Percentiles rank a stretch among this genome's conserved stretches.
phyloP scores from a whole-genome alignment of 2,329 filamentous ascomycete species.

The Falciphora oryzae region DNA sequence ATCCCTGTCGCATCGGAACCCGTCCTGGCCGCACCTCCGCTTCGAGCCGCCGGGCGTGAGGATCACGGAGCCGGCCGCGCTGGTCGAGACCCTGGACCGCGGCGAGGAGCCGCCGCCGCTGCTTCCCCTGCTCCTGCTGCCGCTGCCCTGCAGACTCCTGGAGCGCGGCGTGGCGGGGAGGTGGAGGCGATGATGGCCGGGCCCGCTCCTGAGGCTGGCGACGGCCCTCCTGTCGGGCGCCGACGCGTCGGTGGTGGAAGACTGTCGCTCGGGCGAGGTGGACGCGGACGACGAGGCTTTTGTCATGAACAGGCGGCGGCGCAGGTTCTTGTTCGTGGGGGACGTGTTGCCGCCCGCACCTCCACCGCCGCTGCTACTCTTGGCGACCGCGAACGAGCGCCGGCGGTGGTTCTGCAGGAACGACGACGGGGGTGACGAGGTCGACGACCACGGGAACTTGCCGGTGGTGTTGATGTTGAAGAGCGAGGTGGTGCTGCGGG shows the following conservation, averaged over 20 bases:
- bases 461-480: slow-evolving; percentile 2
- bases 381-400: background rate
- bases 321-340: background rate
- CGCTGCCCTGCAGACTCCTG: background rate
- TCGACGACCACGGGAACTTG: background rate
- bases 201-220: background rate
- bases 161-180: background rate
- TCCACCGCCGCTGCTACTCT: background rate
- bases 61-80: slow-evolving; percentile 22
- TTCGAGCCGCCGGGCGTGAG: slow-evolving; percentile 45
- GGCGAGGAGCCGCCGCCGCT: background rate
- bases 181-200: background rate
- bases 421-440: background rate
- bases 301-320: slow-evolving; percentile 9
- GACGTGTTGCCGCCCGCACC: background rate
- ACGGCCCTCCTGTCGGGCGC: background rate
- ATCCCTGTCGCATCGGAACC: slow-evolving; percentile 48
- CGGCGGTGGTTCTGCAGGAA: background rate
- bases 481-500: slow-evolving; percentile 3
- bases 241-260: no score
- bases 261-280: background rate
- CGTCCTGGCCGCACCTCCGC: slow-evolving; percentile 48
- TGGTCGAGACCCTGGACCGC: slow-evolving; percentile 10
- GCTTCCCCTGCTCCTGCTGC: background rate
- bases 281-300: slow-evolving; percentile 3